Evolutionary conservation across 345 rosid genomes (phyloP).

Genomic region (Anastatica hierochuntica): DNA sequence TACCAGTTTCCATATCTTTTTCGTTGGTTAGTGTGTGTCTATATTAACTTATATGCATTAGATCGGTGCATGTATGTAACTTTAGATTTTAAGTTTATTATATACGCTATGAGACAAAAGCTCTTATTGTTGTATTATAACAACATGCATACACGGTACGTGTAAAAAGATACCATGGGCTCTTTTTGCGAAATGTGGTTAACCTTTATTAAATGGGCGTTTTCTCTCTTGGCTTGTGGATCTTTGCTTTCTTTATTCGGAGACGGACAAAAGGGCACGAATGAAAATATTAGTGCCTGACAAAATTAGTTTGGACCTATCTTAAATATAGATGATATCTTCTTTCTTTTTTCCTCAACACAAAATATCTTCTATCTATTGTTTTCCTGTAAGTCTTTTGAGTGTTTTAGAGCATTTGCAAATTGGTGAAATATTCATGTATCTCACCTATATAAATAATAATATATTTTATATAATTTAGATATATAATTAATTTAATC

Average conservation of each 20-base stretch:
- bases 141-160: constrained; percentile 15
- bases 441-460: too few species aligned
- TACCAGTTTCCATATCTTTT: background rate
- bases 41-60: background rate
- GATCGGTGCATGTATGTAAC: constrained; percentile 3
- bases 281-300: too few species aligned
- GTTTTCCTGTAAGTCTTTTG: too few species aligned
- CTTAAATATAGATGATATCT: too few species aligned
- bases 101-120: background rate
- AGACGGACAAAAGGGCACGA: too few species aligned
- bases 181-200: background rate
- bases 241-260: background rate
- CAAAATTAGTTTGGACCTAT: too few species aligned
- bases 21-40: background rate
- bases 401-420: too few species aligned
- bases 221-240: constrained; percentile 10
- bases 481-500: too few species aligned
- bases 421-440: too few species aligned
- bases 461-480: too few species aligned
- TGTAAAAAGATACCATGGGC: background rate
- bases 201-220: background rate
- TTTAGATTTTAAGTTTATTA: background rate
- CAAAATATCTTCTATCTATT: too few species aligned
- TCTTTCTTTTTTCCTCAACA: too few species aligned
- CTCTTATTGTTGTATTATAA: constrained; percentile 1